These are phyloP conservation scores for Eudorina sp. DNA, from an alignment of 139 green algal genomes.

Conservation along the genomic window DNA sequence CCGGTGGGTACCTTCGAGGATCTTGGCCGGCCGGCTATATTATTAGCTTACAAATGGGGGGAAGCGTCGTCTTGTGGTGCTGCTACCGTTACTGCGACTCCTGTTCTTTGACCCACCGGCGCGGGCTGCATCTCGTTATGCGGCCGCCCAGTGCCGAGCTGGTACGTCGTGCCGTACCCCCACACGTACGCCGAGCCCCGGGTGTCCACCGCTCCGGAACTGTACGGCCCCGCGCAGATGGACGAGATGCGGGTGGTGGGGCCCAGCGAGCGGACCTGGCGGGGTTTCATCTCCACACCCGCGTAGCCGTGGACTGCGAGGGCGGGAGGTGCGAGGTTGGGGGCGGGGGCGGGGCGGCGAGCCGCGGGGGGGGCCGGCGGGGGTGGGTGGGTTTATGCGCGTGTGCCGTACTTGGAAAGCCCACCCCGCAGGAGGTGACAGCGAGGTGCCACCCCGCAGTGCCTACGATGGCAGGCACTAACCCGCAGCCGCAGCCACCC, in stretches of 20 bases:
- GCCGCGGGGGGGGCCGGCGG: no score
- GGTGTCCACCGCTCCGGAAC: slow-evolving; percentile 52
- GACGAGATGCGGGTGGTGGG: not conserved
- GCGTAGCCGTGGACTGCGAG: slow-evolving; percentile 20
- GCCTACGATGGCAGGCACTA: no score
- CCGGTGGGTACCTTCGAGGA: no score
- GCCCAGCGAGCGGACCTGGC: slow-evolving; percentile 14
- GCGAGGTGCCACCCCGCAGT: no score
- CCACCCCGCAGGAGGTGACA: no score
- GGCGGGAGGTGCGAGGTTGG: not conserved
- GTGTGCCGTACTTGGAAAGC: no score
- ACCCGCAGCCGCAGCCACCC: no score
- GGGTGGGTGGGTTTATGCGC: no score
- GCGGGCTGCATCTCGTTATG: slow-evolving; percentile 55
- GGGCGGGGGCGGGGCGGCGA: not conserved
- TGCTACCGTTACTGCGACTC: no score
- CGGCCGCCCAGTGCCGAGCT: slow-evolving; percentile 52
- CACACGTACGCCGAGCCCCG: slow-evolving; percentile 47
- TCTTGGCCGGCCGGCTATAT: no score
- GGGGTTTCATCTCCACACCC: slow-evolving; percentile 11
- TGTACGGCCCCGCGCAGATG: slow-evolving; percentile 56
- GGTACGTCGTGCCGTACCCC: slow-evolving; percentile 61
- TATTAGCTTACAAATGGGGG: no score
- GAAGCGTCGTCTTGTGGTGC: no score
- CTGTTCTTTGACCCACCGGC: slow-evolving; percentile 4